Evolutionary conservation across 495 filamentous ascomycete genomes (phyloP), one percentile per base, ranked within the genome.

Genomic region (Penicillium roqueforti): DNA sequence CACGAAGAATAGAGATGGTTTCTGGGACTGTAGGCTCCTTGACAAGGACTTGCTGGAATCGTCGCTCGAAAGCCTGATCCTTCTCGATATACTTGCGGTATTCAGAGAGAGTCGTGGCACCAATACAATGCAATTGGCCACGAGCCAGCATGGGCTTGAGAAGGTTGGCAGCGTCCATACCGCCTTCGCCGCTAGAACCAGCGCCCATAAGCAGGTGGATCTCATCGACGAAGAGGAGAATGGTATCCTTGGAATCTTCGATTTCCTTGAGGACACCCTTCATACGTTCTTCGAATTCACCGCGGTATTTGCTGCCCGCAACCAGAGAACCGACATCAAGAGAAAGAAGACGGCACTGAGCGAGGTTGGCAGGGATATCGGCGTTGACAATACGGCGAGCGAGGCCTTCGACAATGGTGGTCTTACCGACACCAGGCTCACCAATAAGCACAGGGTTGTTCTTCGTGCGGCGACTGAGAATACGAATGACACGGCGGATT

Each of bases 71-170:
- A 42, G 93, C 93, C 40, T 88, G 87, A 60, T 98, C 93, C 71
- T 98, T 98, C 69, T 98, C 95, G 53, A 98, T 97, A 70, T 98
- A 97, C 72, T 98, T 98, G 60, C 93, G 84, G 74, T 97, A 98
- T 70, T 98, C 93, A 54, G 83, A 82, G 45, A 98, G 77, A 1
- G 93, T 98, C 0, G 93, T 98, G 1, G 93, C 93, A 67, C 93
- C 93, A 56, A 97, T 97, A 63, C 93, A 98, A 77, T 98, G 93
- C 47, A 98, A 78, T 67, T 97, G 92, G 19, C 93, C 93, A 64
- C 93, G 83, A 51, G 93, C 93, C 53, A 97, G 80, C 89, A 97
- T 96, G 6, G 91, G 93, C 77, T 98, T 98, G 58, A 98, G 80
- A 40, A 98, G 73, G 67, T 98, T 98, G 61, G 93, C 93, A 23